These are phyloP conservation scores for Phaffomyces opuntiae DNA, from an alignment of 805 yeast species.

Conservation along the genomic window DNA sequence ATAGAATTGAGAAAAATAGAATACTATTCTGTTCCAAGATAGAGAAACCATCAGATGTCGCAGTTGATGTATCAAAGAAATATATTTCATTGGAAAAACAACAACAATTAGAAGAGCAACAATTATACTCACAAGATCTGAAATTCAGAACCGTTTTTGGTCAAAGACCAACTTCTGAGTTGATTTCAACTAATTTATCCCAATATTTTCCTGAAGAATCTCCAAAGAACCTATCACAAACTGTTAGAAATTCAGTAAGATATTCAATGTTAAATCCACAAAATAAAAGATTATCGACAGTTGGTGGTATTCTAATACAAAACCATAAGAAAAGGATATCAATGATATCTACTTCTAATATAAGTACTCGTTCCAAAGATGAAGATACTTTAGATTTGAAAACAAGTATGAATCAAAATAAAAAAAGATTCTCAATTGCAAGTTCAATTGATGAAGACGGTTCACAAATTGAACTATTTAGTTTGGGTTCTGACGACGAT, in stretches of 20 bases:
- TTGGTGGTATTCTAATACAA: constrained; percentile 58
- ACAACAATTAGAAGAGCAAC: constrained; percentile 1
- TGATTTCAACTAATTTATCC: constrained; percentile 81
- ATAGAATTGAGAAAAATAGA: constrained; percentile 62
- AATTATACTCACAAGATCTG: constrained; percentile 12
- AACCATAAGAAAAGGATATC: constrained; percentile 40
- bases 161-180: constrained; percentile 89
- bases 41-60: constrained; percentile 56
- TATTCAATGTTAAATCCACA: constrained; percentile 43
- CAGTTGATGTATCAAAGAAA: constrained; percentile 48
- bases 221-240: constrained; percentile 62
- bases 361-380: constrained; percentile 5
- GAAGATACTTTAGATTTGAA: constrained; percentile 22
- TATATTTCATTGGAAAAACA: constrained; percentile 9
- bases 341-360: constrained; percentile 8
- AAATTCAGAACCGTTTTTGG: constrained; percentile 49
- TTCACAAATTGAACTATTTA: constrained; percentile 24
- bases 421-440: constrained; percentile 22
- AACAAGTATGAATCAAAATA: constrained; percentile 25
- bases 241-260: constrained; percentile 78
- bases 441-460: constrained; percentile 18
- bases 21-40: constrained; percentile 57
- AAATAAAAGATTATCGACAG: constrained; percentile 35
- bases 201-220: constrained; percentile 89
- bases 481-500: constrained; percentile 17